phyloP scores from a whole-genome alignment of 2,329 filamentous ascomycete genomes.

The Scedosporium apiospermum region DNA sequence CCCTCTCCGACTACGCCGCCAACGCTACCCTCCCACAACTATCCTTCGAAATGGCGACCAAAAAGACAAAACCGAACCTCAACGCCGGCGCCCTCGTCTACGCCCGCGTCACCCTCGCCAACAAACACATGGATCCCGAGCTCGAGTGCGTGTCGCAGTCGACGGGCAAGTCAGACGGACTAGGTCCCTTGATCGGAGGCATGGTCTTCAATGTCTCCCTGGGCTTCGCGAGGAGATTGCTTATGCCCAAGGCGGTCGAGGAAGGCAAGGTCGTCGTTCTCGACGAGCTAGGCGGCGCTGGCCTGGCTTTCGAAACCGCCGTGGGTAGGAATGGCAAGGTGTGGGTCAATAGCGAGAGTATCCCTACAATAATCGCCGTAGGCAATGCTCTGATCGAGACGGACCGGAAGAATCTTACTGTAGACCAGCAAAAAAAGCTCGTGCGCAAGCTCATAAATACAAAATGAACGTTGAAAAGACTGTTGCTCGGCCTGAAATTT shows the following conservation, averaged over 20 bases:
- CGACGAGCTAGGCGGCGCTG: constrained; percentile 66
- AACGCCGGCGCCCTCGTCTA: constrained; percentile 72
- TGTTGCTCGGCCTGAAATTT: not conserved
- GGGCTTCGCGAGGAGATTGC: constrained; percentile 70
- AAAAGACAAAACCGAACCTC: constrained; percentile 81
- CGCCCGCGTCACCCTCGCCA: constrained; percentile 69
- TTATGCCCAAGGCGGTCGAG: constrained; percentile 53
- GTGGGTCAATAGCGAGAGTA: constrained; percentile 76
- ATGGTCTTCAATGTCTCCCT: constrained; percentile 78
- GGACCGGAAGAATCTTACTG: constrained; percentile 56
- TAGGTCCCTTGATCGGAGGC: constrained; percentile 74
- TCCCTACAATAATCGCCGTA: constrained; percentile 65
- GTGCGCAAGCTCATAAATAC: constrained; percentile 54
- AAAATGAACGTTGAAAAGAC: not conserved
- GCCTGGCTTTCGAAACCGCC: constrained; percentile 84
- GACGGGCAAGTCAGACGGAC: constrained; percentile 80
- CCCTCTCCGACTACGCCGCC: constrained; percentile 55
- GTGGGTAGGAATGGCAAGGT: constrained; percentile 87
- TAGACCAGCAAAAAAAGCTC: constrained; percentile 61
- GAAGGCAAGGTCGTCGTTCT: constrained; percentile 62
- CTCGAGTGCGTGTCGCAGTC: constrained; percentile 79
- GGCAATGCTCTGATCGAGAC: constrained; percentile 69
- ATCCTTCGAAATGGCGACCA: constrained; percentile 85
- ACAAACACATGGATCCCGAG: constrained; percentile 80
- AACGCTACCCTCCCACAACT: constrained; percentile 71